A percentile compares a stretch with the other conserved stretches of the same genome.
Evolutionary conservation across 2,329 filamentous ascomycete genomes (phyloP).

Genomic region (Rutstroemia sp.): DNA sequence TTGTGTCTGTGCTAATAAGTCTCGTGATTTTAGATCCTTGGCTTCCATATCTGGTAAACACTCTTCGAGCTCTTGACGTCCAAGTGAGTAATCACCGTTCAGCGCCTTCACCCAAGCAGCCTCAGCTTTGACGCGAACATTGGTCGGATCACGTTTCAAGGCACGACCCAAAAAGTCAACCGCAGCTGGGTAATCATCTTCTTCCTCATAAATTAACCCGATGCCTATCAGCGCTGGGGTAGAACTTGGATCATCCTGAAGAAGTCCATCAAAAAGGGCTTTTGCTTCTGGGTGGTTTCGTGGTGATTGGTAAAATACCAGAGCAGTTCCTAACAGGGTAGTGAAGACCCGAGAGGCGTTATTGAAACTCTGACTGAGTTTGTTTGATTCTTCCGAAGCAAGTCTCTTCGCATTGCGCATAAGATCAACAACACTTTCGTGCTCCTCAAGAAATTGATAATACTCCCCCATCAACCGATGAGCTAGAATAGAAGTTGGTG

Average conservation of each 20-base stretch:
- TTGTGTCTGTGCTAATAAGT: conserved; percentile 76
- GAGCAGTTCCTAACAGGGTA: conserved; percentile 72
- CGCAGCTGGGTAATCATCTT: conserved; percentile 78
- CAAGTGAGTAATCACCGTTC: conserved; percentile 64
- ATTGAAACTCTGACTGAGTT: conserved; percentile 60
- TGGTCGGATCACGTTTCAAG: conserved; percentile 61
- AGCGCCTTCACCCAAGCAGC: conserved; percentile 88
- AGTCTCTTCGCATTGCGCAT: conserved; percentile 66
- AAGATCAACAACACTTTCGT: conserved; percentile 72
- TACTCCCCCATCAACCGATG: conserved; percentile 79
- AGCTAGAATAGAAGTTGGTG: conserved; percentile 66
- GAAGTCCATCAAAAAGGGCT: conserved; percentile 72
- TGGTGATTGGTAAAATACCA: conserved; percentile 86
- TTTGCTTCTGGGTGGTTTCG: conserved; percentile 86
- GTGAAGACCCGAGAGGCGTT: conserved; percentile 69
- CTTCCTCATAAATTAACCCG: conserved; percentile 86
- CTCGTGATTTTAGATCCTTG: conserved; percentile 51
- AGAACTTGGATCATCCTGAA: conserved; percentile 66
- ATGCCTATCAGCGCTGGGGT: conserved; percentile 82
- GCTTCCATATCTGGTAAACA: conserved; percentile 60
- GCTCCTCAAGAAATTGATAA: conserved; percentile 77
- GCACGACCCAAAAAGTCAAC: conserved; percentile 75
- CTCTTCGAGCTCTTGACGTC: conserved; percentile 61
- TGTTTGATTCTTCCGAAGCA: conserved; percentile 50
- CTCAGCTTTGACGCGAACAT: conserved; percentile 75